A percentile compares a stretch with the other conserved stretches of the same genome.
These are phyloP conservation scores for Penicillium ochrochloron DNA, from an alignment of 495 filamentous ascomycete species.

Conservation along the genomic window DNA sequence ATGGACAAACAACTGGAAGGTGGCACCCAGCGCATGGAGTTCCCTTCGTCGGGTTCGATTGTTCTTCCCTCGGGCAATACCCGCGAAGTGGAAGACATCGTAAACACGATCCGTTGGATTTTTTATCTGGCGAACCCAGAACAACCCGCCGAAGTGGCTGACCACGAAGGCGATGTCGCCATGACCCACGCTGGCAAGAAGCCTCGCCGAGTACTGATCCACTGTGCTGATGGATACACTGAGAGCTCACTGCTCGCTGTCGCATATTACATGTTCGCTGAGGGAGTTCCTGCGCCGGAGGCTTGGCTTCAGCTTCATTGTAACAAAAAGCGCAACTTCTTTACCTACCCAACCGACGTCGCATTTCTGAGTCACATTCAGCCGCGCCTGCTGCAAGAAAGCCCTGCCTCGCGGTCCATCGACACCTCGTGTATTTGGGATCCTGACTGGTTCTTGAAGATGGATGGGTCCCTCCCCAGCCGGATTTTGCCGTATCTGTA, in stretches of 20 bases:
- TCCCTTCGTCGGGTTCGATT: constrained; percentile 91
- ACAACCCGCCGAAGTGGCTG: constrained; percentile 44
- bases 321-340: constrained; percentile 86
- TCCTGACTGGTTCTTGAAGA: constrained; percentile 78
- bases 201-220: constrained; percentile 75
- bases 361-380: constrained; percentile 76
- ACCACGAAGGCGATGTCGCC: constrained; percentile 62
- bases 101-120: constrained; percentile 88
- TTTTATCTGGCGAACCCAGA: constrained; percentile 72
- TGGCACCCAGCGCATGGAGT: constrained; percentile 70
- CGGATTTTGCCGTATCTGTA: constrained; percentile 94
- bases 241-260: constrained; percentile 86
- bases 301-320: constrained; percentile 89
- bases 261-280: constrained; percentile 89
- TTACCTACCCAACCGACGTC: constrained; percentile 91
- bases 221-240: constrained; percentile 95
- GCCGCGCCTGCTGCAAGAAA: constrained; percentile 67
- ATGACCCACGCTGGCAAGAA: constrained; percentile 48
- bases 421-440: constrained; percentile 47
- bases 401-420: constrained; percentile 35
- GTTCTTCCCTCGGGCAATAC: constrained; percentile 79
- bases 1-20: constrained; percentile 62
- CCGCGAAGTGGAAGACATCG: constrained; percentile 77
- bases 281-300: constrained; percentile 75
- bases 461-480: constrained; percentile 91